phyloP scores from a whole-genome alignment of 257 asterid genomes.

The Pogostemon cablin region DNA sequence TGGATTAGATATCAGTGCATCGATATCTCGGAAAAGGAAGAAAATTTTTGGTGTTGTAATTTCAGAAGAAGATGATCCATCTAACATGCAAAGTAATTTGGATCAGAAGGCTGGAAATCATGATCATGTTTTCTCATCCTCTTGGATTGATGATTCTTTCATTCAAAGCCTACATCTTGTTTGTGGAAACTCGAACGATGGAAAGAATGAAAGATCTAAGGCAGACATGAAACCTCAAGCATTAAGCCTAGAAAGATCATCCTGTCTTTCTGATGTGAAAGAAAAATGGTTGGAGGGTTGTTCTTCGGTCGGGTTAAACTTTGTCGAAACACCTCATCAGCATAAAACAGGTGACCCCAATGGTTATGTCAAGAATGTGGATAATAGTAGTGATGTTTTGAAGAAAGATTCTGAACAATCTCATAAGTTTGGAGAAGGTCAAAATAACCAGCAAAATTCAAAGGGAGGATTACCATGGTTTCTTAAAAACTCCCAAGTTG shows the following conservation, averaged over 20 bases:
- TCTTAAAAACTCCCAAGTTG: slow-evolving; percentile 41
- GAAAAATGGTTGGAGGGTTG: slow-evolving; percentile 34
- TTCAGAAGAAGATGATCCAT: slow-evolving; percentile 47
- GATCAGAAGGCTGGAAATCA: slow-evolving; percentile 19
- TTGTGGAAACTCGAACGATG: slow-evolving; percentile 28
- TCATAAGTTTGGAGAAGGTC: slow-evolving; percentile 30
- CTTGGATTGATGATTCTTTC: slow-evolving; percentile 38
- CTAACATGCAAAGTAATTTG: slow-evolving; percentile 12
- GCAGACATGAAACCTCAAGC: slow-evolving; percentile 28
- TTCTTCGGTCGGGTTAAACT: neutral
- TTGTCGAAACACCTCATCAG: slow-evolving; percentile 16
- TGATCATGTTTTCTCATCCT: slow-evolving; percentile 21
- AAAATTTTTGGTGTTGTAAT: slow-evolving; percentile 73
- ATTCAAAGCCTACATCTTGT: slow-evolving; percentile 31
- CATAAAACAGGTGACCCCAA: slow-evolving; percentile 17
- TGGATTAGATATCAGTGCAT: slow-evolving; percentile 34
- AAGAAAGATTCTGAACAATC: slow-evolving; percentile 30
- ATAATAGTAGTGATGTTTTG: slow-evolving; percentile 12
- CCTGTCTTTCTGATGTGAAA: slow-evolving; percentile 12
- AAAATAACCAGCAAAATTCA: slow-evolving; percentile 29
- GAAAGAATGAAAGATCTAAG: slow-evolving; percentile 30
- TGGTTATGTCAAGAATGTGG: slow-evolving; percentile 28
- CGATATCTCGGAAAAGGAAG: slow-evolving; percentile 46
- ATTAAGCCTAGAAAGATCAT: slow-evolving; percentile 25
- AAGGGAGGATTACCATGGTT: slow-evolving; percentile 49